These are phyloP conservation scores for Chaetomiaceae sp. DNA, from an alignment of 2,329 filamentous ascomycete genomes.

Conservation along the genomic window DNA sequence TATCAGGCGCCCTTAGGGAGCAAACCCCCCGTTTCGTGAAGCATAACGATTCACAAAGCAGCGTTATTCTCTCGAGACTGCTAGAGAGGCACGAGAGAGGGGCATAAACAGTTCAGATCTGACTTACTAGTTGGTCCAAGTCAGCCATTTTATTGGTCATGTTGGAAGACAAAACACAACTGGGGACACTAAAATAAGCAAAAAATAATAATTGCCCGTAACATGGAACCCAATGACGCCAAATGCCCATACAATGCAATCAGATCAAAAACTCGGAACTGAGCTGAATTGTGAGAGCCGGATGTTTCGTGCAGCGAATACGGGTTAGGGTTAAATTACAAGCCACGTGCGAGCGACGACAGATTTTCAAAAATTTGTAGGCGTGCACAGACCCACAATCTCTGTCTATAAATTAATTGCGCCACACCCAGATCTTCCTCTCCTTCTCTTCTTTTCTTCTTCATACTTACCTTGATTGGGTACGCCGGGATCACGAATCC, in stretches of 20 bases:
- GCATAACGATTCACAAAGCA: too few species aligned
- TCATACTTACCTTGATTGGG: constrained; percentile 29
- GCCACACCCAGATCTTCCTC: constrained; percentile 10
- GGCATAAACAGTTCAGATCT: too few species aligned
- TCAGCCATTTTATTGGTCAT: too few species aligned
- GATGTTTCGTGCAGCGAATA: too few species aligned
- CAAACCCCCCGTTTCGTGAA: too few species aligned
- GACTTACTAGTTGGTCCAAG: constrained; percentile 46
- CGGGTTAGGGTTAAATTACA: constrained; percentile 8
- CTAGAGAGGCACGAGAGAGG: too few species aligned
- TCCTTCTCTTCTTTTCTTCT: constrained; percentile 23
- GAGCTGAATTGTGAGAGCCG: too few species aligned
- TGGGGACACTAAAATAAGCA: too few species aligned
- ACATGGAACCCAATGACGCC: background rate
- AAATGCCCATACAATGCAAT: background rate
- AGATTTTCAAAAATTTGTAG: constrained; percentile 4
- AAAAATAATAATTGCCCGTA: background rate
- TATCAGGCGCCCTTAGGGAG: too few species aligned
- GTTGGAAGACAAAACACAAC: too few species aligned
- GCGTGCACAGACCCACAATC: constrained; percentile 17
- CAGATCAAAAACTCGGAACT: too few species aligned
- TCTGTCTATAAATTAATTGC: constrained; percentile 10
- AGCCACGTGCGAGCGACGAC: constrained; percentile 8
- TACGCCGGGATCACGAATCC: constrained; percentile 24
- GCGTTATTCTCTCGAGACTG: too few species aligned